These are phyloP conservation scores for Dothidotthia symphoricarpi DNA, from an alignment of 2,329 filamentous ascomycete genomes.

Conservation along the genomic window DNA sequence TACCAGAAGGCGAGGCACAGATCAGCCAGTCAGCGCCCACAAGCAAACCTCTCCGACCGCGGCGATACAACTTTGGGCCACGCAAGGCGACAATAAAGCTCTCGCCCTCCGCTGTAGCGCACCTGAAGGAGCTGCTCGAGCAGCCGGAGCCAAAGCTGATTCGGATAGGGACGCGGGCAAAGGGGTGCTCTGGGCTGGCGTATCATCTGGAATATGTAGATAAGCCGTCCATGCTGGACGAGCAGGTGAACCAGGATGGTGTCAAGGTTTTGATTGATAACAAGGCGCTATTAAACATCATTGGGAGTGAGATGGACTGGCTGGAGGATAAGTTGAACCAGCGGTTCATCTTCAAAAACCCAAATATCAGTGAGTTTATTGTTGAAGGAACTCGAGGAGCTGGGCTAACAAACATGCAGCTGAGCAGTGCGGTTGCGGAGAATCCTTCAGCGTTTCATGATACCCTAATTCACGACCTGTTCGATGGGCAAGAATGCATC, in stretches of 20 bases:
- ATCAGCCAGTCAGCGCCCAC: constrained; percentile 54
- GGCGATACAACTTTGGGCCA: constrained; percentile 67
- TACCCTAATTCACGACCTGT: constrained; percentile 17
- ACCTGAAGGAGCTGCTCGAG: constrained; percentile 73
- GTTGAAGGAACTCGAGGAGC: not conserved
- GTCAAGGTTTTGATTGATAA: constrained; percentile 95
- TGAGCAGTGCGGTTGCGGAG: constrained; percentile 92
- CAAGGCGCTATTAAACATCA: constrained; percentile 96
- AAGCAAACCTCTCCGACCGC: constrained; percentile 52
- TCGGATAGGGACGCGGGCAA: constrained; percentile 88
- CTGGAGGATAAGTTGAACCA: constrained; percentile 90
- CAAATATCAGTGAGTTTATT: constrained; percentile 87
- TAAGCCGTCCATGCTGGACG: constrained; percentile 82
- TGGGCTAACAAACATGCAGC: constrained; percentile 56
- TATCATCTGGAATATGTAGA: constrained; percentile 97
- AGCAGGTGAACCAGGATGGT: constrained; percentile 91
- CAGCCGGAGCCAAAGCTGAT: constrained; percentile 90
- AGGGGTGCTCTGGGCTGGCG: constrained; percentile 88
- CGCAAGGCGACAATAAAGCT: constrained; percentile 91
- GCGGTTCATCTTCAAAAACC: constrained; percentile 92
- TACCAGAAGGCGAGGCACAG: constrained; percentile 66
- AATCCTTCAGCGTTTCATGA: constrained; percentile 72
- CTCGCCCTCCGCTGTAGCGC: constrained; percentile 74
- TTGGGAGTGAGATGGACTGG: constrained; percentile 99
- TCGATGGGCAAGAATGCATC: constrained; percentile 26